phyloP scores from a whole-genome alignment of 2,329 filamentous ascomycete species.

The Aspergillus spinulosporus region DNA sequence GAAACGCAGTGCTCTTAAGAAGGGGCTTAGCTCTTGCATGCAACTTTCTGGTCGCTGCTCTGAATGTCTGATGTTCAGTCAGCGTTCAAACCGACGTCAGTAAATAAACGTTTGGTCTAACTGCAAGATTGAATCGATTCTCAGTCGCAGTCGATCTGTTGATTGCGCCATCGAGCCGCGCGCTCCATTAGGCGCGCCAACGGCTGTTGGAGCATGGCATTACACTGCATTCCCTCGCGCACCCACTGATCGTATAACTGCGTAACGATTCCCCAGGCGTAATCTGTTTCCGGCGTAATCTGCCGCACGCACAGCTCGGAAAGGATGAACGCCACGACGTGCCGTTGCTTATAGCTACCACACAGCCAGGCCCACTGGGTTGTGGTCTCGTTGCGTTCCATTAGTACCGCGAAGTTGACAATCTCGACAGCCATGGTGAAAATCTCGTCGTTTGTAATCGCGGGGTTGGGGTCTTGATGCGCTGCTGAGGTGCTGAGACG shows the following conservation, averaged over 20 bases:
- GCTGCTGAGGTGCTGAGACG: conserved; percentile 16
- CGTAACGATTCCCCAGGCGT: background rate
- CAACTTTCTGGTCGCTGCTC: no score
- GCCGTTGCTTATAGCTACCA: conserved; percentile 58
- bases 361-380: conserved; percentile 60
- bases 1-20: no score
- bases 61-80: no score
- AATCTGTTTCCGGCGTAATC: background rate
- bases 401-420: conserved; percentile 62
- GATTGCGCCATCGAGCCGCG: background rate
- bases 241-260: background rate
- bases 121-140: no score
- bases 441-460: background rate
- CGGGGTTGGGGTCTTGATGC: background rate
- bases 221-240: no score
- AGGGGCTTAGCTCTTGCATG: no score
- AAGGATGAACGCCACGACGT: conserved; percentile 56
- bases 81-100: no score
- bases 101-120: no score
- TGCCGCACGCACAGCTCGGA: conserved; percentile 51
- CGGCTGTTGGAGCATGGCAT: background rate
- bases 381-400: conserved; percentile 58
- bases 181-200: conserved; percentile 24
- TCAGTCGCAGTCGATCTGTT: no score
- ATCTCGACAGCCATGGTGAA: conserved; percentile 52